Evolutionary conservation across 176 grass and related monocot genomes (phyloP).

Genomic region (Poa pratensis): DNA sequence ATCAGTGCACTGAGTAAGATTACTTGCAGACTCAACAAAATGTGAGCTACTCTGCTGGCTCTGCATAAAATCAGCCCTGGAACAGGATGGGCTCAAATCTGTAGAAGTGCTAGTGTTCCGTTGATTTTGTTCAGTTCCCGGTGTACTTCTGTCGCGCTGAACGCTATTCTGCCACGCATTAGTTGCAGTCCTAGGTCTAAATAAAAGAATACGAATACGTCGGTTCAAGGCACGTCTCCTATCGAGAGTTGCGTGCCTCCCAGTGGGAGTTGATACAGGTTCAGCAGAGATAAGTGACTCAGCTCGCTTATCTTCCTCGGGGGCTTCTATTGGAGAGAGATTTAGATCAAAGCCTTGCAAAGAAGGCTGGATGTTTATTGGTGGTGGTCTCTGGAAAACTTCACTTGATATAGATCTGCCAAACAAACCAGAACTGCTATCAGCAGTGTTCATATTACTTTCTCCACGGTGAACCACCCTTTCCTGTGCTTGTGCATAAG

Average conservation of each 20-base stretch:
- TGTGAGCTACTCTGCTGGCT: slow-evolving; percentile 3
- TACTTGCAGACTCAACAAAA: background rate
- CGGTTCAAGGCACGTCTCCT: slow-evolving; percentile 63
- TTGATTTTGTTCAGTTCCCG: slow-evolving; percentile 30
- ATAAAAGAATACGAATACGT: slow-evolving; percentile 67
- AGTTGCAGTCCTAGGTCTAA: slow-evolving; percentile 44
- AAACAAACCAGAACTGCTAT: slow-evolving; percentile 20
- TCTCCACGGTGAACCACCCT: slow-evolving; percentile 23
- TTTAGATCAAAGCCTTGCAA: slow-evolving; percentile 69
- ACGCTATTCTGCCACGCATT: slow-evolving; percentile 10
- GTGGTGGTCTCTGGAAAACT: slow-evolving; percentile 43
- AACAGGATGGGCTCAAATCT: slow-evolving; percentile 26
- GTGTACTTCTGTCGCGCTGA: background rate
- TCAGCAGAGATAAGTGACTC: slow-evolving; percentile 47
- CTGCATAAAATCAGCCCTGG: slow-evolving; percentile 26
- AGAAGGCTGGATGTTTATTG: slow-evolving; percentile 37
- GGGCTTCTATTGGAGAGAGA: slow-evolving; percentile 59
- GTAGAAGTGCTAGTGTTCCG: slow-evolving; percentile 4
- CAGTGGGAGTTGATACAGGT: slow-evolving; percentile 53
- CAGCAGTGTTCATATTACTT: background rate
- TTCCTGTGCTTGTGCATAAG: slow-evolving; percentile 44
- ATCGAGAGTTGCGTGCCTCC: slow-evolving; percentile 65
- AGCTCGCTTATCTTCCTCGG: slow-evolving; percentile 52
- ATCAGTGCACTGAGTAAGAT: background rate
- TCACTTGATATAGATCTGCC: slow-evolving; percentile 22